Conservation (phyloP, 2,329 filamentous ascomycete species). For the Penicillium aurantiogriseum region DNA sequence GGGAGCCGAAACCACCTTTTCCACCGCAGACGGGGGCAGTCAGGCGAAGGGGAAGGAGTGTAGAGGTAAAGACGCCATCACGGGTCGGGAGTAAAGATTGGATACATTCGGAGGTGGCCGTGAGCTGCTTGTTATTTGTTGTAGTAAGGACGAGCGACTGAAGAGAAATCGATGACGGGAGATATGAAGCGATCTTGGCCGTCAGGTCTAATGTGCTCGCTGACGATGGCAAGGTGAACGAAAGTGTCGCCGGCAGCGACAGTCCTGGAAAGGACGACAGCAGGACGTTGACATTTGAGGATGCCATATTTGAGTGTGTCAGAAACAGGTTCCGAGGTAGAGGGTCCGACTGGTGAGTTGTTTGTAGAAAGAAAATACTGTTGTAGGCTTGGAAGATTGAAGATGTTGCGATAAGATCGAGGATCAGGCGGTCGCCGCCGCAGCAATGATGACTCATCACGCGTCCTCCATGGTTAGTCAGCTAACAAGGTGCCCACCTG, state of each 20-base stretch:
- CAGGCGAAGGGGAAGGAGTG: conserved; percentile 79
- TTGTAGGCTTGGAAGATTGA: background rate
- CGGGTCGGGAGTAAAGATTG: conserved; percentile 58
- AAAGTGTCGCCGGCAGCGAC: conserved; percentile 76
- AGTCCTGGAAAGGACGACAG: conserved; percentile 82
- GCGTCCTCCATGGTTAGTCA: background rate
- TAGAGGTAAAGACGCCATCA: conserved; percentile 51
- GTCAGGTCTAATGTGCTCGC: conserved; percentile 68
- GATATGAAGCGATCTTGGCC: conserved; percentile 54
- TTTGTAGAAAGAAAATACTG: background rate
- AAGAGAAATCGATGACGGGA: conserved; percentile 59
- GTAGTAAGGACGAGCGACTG: conserved; percentile 73
- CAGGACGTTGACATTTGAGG: conserved; percentile 70
- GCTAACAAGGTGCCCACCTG: rapidly evolving
- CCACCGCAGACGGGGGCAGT: conserved; percentile 79
- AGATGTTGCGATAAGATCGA: conserved; percentile 19
- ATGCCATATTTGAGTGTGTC: conserved; percentile 49
- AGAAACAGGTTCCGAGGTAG: background rate
- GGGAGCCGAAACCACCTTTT: conserved; percentile 96
- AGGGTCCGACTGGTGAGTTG: background rate
- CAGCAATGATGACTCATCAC: background rate
- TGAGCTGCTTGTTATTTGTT: conserved; percentile 69
- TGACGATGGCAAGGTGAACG: conserved; percentile 67
- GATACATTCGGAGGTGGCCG: conserved; percentile 52
- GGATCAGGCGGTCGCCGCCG: background rate